Conservation (phyloP, 2,329 filamentous ascomycete species). For the Aspergillus sp. region DNA sequence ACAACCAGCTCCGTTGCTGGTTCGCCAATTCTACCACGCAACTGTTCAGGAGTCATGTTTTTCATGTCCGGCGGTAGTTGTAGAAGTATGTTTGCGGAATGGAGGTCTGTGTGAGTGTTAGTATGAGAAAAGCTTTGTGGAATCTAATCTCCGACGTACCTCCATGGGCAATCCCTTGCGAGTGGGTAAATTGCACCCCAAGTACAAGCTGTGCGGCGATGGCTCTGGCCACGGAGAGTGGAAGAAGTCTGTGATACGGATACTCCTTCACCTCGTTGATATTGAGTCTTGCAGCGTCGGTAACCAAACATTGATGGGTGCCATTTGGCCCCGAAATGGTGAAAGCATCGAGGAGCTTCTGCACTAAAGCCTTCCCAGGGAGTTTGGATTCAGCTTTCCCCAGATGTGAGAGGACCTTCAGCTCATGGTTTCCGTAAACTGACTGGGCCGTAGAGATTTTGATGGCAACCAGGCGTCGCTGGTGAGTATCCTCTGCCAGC, state of each 20-base stretch:
- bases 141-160: conserved; percentile 8
- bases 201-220: conserved; percentile 23
- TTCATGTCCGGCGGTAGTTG: conserved; percentile 15
- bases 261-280: conserved; percentile 19
- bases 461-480: conserved; percentile 12
- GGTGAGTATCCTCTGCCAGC: conserved; percentile 9
- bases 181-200: conserved; percentile 21
- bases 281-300: conserved; percentile 18
- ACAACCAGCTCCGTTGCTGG: conserved; percentile 18
- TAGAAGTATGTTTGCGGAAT: conserved; percentile 23
- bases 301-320: conserved; percentile 21
- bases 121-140: too few relatives aligned
- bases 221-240: conserved; percentile 13
- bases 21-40: conserved; percentile 13
- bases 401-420: conserved; percentile 14
- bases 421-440: conserved; percentile 12
- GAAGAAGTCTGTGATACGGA: conserved; percentile 14
- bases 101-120: conserved; percentile 15
- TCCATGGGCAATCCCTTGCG: conserved; percentile 25
- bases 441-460: conserved; percentile 16
- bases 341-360: conserved; percentile 20
- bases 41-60: conserved; percentile 17
- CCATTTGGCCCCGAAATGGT: conserved; percentile 21
- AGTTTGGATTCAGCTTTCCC: conserved; percentile 3
- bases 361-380: conserved; percentile 16